These are phyloP conservation scores for Epichloe glyceriae DNA, from an alignment of 2,329 filamentous ascomycete genomes.

Conservation along the genomic window DNA sequence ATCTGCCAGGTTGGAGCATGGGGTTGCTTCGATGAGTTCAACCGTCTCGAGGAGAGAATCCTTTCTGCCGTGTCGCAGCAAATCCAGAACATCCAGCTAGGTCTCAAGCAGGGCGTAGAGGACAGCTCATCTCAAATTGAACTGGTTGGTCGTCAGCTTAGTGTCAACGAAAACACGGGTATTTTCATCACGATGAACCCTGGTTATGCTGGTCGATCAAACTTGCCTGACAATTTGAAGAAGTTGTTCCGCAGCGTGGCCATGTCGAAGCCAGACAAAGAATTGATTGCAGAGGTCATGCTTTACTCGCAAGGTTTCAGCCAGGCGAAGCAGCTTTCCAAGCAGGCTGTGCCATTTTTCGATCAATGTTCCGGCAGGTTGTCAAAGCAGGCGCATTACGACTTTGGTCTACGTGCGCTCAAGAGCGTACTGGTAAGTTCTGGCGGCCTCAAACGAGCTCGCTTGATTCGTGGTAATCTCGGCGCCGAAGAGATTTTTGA, in stretches of 20 bases:
- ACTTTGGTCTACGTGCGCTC: conserved; percentile 92
- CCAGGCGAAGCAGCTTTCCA: conserved; percentile 84
- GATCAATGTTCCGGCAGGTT: conserved; percentile 71
- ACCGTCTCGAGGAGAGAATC: conserved; percentile 94
- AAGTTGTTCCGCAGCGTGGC: conserved; percentile 98
- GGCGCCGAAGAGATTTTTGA: conserved; percentile 66
- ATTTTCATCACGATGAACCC: conserved; percentile 99
- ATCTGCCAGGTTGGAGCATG: conserved; percentile 98
- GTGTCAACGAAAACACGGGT: conserved; percentile 84
- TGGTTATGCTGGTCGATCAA: conserved; percentile 94
- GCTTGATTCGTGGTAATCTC: conserved; percentile 47
- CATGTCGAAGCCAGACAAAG: conserved; percentile 99
- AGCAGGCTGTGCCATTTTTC: conserved; percentile 96
- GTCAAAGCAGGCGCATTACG: conserved; percentile 96
- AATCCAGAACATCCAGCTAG: conserved; percentile 97
- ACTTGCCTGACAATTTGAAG: conserved; percentile 97
- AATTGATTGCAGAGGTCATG: conserved; percentile 99
- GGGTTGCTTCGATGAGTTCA: conserved; percentile 99
- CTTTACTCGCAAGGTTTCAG: conserved; percentile 98
- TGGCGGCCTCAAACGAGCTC: conserved; percentile 81
- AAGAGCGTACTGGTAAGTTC: conserved; percentile 99
- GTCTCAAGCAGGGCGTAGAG: conserved; percentile 70
- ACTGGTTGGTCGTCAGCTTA: conserved; percentile 78
- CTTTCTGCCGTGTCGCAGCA: conserved; percentile 97
- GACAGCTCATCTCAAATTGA: conserved; percentile 86